phyloP scores from a whole-genome alignment of 1,284 basidiomycete species.

The Wolfiporia cocos region DNA sequence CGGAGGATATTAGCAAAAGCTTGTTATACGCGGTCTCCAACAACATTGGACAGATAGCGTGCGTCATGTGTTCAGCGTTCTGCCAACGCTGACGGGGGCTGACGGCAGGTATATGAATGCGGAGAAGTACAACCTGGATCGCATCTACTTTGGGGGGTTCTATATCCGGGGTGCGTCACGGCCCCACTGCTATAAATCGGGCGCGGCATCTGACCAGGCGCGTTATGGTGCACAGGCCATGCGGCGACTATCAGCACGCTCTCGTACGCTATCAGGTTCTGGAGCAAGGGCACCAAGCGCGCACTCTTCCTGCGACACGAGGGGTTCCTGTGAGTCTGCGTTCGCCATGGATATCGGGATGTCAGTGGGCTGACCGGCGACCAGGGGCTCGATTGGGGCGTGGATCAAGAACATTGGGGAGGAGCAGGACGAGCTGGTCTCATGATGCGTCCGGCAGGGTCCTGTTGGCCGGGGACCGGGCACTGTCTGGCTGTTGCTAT shows the following conservation, averaged over 20 bases:
- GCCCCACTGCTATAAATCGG: neutral
- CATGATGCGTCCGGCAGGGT: too few species aligned
- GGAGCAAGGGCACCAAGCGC: constrained; percentile 97
- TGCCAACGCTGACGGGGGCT: neutral
- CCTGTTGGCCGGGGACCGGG: too few species aligned
- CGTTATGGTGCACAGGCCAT: constrained; percentile 57
- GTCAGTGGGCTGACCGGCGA: constrained; percentile 5
- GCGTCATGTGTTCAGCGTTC: constrained; percentile 31
- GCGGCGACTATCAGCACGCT: constrained; percentile 96
- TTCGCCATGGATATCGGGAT: constrained; percentile 8
- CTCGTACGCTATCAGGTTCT: constrained; percentile 99
- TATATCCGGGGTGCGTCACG: constrained; percentile 86
- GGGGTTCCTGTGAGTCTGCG: constrained; percentile 90
- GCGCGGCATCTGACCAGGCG: constrained; percentile 6
- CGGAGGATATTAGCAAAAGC: constrained; percentile 94
- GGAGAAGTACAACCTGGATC: constrained; percentile 95
- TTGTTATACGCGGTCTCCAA: constrained; percentile 96
- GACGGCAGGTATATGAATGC: constrained; percentile 93
- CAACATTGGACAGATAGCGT: constrained; percentile 99
- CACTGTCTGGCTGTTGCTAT: too few species aligned
- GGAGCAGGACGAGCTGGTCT: constrained; percentile 11
- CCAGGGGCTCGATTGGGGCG: constrained; percentile 84
- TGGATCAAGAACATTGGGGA: constrained; percentile 89
- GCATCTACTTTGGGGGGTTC: constrained; percentile 98
- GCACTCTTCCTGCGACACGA: constrained; percentile 97